Evolutionary conservation across 1,139 yeast species (phyloP).

Genomic region (Pichia sp.): DNA sequence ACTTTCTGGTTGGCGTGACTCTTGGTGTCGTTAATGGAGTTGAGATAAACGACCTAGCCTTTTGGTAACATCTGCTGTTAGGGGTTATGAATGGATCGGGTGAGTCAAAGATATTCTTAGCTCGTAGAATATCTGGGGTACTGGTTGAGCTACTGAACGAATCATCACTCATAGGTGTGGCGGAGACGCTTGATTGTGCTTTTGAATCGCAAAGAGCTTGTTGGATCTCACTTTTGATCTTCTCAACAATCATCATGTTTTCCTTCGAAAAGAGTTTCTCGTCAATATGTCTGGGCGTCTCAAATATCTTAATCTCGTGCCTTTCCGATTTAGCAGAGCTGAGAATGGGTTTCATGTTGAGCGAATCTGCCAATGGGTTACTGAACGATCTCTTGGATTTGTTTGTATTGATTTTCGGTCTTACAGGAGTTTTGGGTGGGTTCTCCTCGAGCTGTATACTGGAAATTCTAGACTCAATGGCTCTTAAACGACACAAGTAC

Average conservation of each 20-base stretch:
- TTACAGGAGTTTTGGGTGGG: constrained; percentile 3
- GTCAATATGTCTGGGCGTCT: constrained; percentile 8
- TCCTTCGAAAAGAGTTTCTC: constrained; percentile 7
- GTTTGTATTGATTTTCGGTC: not conserved
- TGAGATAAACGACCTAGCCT: constrained; percentile 7
- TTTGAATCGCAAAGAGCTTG: not conserved
- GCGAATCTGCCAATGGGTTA: constrained; percentile 10
- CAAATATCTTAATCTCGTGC: constrained; percentile 6
- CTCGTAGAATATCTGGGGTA: constrained; percentile 11
- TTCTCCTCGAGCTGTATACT: constrained; percentile 3
- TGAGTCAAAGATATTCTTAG: constrained; percentile 14
- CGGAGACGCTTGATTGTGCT: not conserved
- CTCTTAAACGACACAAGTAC: constrained; percentile 1
- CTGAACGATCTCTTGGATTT: constrained; percentile 9
- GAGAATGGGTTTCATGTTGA: constrained; percentile 12
- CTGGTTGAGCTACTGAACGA: constrained; percentile 7
- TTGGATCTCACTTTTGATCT: constrained; percentile 6
- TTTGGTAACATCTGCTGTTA: constrained; percentile 13
- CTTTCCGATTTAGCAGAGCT: not conserved
- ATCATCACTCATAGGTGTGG: constrained; percentile 4
- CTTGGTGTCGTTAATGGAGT: constrained; percentile 15
- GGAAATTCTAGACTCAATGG: constrained; percentile 3
- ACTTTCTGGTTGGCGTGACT: constrained; percentile 10
- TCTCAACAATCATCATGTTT: constrained; percentile 8
- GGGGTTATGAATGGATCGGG: constrained; percentile 28